Percentiles rank a stretch among this genome's conserved stretches.
These are phyloP conservation scores for Ceratobasidium sp. DNA, from an alignment of 1,284 basidiomycete species.

Conservation along the genomic window DNA sequence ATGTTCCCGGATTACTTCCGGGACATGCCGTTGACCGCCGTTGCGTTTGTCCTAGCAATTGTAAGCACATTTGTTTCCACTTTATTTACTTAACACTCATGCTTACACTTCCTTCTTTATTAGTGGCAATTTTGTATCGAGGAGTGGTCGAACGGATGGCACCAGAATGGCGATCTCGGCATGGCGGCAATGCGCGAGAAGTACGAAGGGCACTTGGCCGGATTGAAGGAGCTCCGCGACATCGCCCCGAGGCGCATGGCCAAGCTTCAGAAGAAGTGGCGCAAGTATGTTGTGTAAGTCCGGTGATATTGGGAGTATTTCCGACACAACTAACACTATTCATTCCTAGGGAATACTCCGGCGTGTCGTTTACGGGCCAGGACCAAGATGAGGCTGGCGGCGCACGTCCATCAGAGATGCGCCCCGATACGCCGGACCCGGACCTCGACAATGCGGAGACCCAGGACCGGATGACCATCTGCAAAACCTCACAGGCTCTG, in stretches of 20 bases:
- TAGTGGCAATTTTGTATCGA: conserved; percentile 9
- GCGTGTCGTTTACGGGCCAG: neutral
- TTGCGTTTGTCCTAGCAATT: conserved; percentile 16
- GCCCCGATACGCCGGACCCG: neutral
- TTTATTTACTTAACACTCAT: neutral
- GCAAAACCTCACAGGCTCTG: too few relatives aligned
- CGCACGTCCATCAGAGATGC: neutral
- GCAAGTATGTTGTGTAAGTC: conserved; percentile 6
- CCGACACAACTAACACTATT: neutral
- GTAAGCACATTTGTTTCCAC: conserved; percentile 17
- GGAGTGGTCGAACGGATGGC: too few relatives aligned
- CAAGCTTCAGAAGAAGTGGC: neutral
- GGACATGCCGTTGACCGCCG: too few relatives aligned
- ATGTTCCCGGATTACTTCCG: conserved; percentile 22
- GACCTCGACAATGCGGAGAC: neutral
- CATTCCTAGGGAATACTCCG: neutral
- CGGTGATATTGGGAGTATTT: neutral
- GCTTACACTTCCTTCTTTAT: neutral
- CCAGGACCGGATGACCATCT: neutral
- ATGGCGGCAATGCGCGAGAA: too few relatives aligned
- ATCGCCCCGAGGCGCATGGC: neutral
- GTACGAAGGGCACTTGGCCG: conserved; percentile 4
- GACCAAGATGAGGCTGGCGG: neutral
- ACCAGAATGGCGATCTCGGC: too few relatives aligned
- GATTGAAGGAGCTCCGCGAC: neutral